Percentiles rank a stretch among this genome's conserved stretches.
Conservation (phyloP, 148 eudicot species). For the Fallopia convolvulus region DNA sequence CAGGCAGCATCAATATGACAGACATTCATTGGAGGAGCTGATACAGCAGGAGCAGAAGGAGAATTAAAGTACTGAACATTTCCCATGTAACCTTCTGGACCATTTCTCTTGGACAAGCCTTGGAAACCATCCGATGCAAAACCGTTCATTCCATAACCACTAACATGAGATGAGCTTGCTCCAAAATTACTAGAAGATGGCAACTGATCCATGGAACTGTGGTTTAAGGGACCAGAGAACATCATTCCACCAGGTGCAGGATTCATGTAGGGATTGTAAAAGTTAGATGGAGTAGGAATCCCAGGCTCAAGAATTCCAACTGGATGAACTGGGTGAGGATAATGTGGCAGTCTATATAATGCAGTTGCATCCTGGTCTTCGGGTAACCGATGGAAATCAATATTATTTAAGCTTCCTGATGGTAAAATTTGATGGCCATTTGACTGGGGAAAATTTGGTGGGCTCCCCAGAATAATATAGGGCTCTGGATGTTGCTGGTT, state of each 20-base stretch:
- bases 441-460: slow-evolving; percentile 43
- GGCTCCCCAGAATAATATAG: slow-evolving; percentile 35
- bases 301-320: slow-evolving; percentile 43
- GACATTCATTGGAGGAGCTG: slow-evolving; percentile 32
- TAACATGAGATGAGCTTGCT: slow-evolving; percentile 29
- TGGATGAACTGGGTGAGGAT: slow-evolving; percentile 48
- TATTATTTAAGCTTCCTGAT: slow-evolving; percentile 36
- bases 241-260: slow-evolving; percentile 43
- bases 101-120: slow-evolving; percentile 64
- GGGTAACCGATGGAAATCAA: slow-evolving; percentile 12
- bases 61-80: slow-evolving; percentile 38
- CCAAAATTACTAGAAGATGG: slow-evolving; percentile 48
- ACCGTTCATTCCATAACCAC: slow-evolving; percentile 39
- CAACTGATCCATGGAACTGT: slow-evolving; percentile 41
- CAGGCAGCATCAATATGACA: slow-evolving; percentile 42
- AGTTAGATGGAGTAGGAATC: slow-evolving; percentile 31
- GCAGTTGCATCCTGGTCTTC: slow-evolving; percentile 31
- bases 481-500: slow-evolving; percentile 55
- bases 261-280: slow-evolving; percentile 43
- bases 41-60: slow-evolving; percentile 56
- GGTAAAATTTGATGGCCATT: slow-evolving; percentile 36
- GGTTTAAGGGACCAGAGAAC: slow-evolving; percentile 45
- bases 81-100: slow-evolving; percentile 42
- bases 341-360: slow-evolving; percentile 48
- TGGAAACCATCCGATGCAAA: slow-evolving; percentile 38